These are phyloP conservation scores for Arxiozyma slooffiae DNA, from an alignment of 1,139 yeast genomes.

Conservation along the genomic window DNA sequence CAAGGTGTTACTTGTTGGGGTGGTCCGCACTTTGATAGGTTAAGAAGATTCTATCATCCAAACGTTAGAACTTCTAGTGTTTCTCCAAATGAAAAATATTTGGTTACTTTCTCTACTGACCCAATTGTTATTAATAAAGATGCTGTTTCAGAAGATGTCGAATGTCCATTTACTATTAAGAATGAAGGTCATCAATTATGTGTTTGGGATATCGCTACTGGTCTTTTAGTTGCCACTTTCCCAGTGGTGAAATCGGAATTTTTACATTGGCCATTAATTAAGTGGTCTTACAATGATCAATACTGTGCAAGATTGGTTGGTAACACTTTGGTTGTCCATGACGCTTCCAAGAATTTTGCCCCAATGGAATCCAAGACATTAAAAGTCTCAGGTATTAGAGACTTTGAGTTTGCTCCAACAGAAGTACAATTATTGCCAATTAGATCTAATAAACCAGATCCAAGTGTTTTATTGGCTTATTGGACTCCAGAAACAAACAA, in stretches of 20 bases:
- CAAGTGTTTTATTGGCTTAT: constrained; percentile 65
- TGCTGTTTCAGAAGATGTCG: constrained; percentile 10
- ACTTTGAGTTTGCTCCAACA: constrained; percentile 93
- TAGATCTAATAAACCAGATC: constrained; percentile 32
- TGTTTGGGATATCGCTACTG: constrained; percentile 84
- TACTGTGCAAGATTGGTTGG: constrained; percentile 95
- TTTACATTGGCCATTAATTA: constrained; percentile 94
- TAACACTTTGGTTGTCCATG: constrained; percentile 84
- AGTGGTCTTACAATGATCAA: constrained; percentile 91
- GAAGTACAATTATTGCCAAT: constrained; percentile 58
- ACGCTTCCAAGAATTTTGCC: constrained; percentile 52
- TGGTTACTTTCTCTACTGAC: constrained; percentile 84
- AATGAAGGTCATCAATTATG: constrained; percentile 91
- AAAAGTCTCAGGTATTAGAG: constrained; percentile 77
- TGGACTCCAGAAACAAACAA: constrained; percentile 95
- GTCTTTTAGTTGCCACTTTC: constrained; percentile 80
- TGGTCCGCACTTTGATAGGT: constrained; percentile 66
- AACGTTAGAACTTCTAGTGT: constrained; percentile 85
- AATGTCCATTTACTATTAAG: constrained; percentile 76
- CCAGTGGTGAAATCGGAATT: constrained; percentile 75
- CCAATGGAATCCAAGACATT: constrained; percentile 80
- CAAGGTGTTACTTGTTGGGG: constrained; percentile 98
- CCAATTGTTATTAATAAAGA: constrained; percentile 54
- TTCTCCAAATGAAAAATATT: constrained; percentile 82
- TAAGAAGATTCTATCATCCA: constrained; percentile 77